A percentile compares a stretch with the other conserved stretches of the same genome.
Conservation (phyloP, 2,329 filamentous ascomycete species). For the Gyromitra esculenta region DNA sequence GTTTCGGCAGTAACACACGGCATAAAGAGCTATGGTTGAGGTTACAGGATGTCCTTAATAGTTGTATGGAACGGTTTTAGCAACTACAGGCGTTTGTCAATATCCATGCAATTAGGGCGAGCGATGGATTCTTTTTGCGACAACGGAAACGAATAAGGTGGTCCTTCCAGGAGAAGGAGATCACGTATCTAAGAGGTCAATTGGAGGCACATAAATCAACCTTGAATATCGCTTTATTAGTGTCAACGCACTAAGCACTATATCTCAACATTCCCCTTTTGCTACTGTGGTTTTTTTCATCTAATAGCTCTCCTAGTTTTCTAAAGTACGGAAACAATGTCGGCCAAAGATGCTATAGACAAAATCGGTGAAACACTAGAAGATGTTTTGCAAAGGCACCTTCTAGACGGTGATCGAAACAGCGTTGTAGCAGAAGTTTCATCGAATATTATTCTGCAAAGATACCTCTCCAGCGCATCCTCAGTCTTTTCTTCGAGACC, state of each 20-base stretch:
- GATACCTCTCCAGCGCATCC: conserved; percentile 17
- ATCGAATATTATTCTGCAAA: conserved; percentile 12
- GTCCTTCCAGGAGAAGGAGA: conserved; percentile 55
- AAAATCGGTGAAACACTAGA: neutral
- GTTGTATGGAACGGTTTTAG: conserved; percentile 51
- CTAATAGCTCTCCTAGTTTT: neutral
- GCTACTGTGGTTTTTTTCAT: neutral
- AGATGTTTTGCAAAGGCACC: neutral
- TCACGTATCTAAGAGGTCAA: conserved; percentile 53
- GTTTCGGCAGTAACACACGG: conserved; percentile 54
- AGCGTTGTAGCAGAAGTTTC: neutral
- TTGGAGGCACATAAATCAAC: conserved; percentile 54
- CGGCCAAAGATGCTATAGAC: neutral
- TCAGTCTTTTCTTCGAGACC: neutral
- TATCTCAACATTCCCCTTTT: neutral
- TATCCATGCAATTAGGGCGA: conserved; percentile 47
- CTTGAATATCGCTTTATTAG: conserved; percentile 54
- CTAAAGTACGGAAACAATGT: neutral
- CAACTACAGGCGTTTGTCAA: conserved; percentile 48
- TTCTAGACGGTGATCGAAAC: neutral
- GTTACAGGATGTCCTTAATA: conserved; percentile 48
- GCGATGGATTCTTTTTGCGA: conserved; percentile 7
- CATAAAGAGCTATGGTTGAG: conserved; percentile 55
- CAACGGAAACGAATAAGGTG: conserved; percentile 52
- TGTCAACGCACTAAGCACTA: conserved; percentile 3